phyloP scores from a whole-genome alignment of 805 yeast genomes.

The Candida mattraensis region DNA sequence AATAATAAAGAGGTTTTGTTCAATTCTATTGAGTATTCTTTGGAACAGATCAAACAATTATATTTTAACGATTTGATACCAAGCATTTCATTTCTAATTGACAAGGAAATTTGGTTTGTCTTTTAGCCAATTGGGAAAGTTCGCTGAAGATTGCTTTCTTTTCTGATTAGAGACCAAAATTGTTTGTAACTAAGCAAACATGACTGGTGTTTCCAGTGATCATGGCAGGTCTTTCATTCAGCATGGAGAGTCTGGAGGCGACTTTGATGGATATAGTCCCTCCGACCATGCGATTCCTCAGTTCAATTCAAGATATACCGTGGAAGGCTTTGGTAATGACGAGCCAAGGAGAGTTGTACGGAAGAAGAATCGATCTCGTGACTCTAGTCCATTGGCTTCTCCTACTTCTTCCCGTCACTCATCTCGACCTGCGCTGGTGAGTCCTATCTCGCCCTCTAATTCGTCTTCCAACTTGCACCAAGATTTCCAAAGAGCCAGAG shows the following conservation, averaged over 20 bases:
- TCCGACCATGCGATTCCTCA: constrained; percentile 12
- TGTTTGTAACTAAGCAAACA: no score
- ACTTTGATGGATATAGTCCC: constrained; percentile 1
- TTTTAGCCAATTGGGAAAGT: no score
- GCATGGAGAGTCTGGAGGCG: background rate
- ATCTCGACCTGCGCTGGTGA: constrained; percentile 11
- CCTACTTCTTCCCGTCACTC: constrained; percentile 24
- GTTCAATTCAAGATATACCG: constrained; percentile 19
- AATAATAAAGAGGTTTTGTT: no score
- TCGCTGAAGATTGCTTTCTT: no score
- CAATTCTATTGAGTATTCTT: no score
- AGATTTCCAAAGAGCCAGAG: background rate
- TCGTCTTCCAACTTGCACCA: constrained; percentile 7
- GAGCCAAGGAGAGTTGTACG: constrained; percentile 1
- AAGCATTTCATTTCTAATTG: no score
- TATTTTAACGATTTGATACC: no score
- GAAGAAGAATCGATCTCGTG: constrained; percentile 9
- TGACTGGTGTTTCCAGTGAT: no score
- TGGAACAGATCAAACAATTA: no score
- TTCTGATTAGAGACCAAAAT: no score
- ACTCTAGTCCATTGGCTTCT: constrained; percentile 15
- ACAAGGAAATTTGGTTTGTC: no score
- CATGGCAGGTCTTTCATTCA: background rate
- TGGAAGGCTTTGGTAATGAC: constrained; percentile 8
- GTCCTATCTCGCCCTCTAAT: constrained; percentile 19